These are phyloP conservation scores for Aspergillus pseudoviridinutans DNA, from an alignment of 2,329 filamentous ascomycete species.

Conservation along the genomic window DNA sequence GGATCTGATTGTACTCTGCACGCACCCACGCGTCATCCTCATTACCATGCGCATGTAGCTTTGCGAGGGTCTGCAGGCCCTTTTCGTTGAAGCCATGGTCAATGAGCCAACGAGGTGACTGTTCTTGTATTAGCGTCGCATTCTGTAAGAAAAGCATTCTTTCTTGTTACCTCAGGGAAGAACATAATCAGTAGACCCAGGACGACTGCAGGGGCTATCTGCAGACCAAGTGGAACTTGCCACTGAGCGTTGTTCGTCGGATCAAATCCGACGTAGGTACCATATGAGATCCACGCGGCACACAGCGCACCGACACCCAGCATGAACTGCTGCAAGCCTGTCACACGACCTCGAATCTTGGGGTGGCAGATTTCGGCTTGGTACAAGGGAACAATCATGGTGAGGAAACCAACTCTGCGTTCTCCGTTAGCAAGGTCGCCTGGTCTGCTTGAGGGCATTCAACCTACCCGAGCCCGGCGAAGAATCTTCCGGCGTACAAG, in stretches of 20 bases:
- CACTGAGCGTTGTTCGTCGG: slow-evolving; percentile 51
- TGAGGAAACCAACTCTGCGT: slow-evolving; percentile 55
- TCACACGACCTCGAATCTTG: slow-evolving; percentile 70
- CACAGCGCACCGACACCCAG: slow-evolving; percentile 69
- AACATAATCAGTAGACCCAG: slow-evolving; percentile 62
- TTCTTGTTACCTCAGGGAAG: slow-evolving; percentile 59
- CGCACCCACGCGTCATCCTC: slow-evolving; percentile 64
- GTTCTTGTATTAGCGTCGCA: slow-evolving; percentile 3
- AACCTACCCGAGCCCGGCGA: slow-evolving; percentile 54
- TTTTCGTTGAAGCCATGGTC: slow-evolving; percentile 63
- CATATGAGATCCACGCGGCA: slow-evolving; percentile 71
- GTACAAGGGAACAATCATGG: slow-evolving; percentile 67
- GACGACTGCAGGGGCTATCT: slow-evolving; percentile 64
- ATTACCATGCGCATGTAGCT: slow-evolving; percentile 67
- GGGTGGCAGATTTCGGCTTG: slow-evolving; percentile 78
- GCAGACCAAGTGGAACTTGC: slow-evolving; percentile 65
- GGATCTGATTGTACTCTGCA: slow-evolving; percentile 69
- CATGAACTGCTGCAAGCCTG: slow-evolving; percentile 78
- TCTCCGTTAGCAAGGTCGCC: slow-evolving; percentile 33
- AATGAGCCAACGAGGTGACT: slow-evolving; percentile 68
- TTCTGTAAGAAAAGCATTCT: background rate
- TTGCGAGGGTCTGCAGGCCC: slow-evolving; percentile 63
- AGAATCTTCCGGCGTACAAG: slow-evolving; percentile 65
- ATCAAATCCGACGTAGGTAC: slow-evolving; percentile 51
- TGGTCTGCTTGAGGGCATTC: background rate